phyloP scores from a whole-genome alignment of 2,329 filamentous ascomycete species.

The Fusarium pininemorale region DNA sequence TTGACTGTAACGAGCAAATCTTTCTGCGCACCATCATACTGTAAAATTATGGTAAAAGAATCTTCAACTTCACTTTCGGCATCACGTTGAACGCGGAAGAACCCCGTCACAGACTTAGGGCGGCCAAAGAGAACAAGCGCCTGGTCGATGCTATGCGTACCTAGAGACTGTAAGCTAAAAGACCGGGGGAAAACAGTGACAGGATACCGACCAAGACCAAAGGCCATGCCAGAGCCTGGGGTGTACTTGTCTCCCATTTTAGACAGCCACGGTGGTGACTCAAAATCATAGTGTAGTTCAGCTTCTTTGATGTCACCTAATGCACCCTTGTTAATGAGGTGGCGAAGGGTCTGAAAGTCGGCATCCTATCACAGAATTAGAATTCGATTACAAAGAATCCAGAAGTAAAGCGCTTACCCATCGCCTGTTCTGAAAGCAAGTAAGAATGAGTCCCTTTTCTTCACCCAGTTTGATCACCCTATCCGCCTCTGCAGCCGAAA shows the following conservation, averaged over 20 bases:
- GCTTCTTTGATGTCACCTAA: slow-evolving; percentile 69
- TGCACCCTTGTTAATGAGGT: slow-evolving; percentile 19
- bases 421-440: slow-evolving; percentile 38
- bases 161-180: not conserved
- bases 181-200: rapidly evolving
- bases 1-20: slow-evolving; percentile 37
- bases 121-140: slow-evolving; percentile 24
- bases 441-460: slow-evolving; percentile 29
- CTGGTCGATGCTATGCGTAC: slow-evolving; percentile 38
- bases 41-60: slow-evolving; percentile 65
- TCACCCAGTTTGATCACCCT: slow-evolving; percentile 26
- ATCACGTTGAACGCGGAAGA: slow-evolving; percentile 32
- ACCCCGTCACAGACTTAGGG: slow-evolving; percentile 34
- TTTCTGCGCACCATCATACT: slow-evolving; percentile 58
- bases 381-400: rapidly evolving
- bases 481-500: slow-evolving; percentile 29
- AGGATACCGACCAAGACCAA: slow-evolving; percentile 48
- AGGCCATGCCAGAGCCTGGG: slow-evolving; percentile 53
- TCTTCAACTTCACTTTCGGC: slow-evolving; percentile 52
- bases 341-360: slow-evolving; percentile 30
- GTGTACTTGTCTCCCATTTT: slow-evolving; percentile 45
- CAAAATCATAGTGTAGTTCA: slow-evolving; percentile 72
- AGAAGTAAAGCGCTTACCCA: not conserved
- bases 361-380: slow-evolving; percentile 18
- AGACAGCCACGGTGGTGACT: slow-evolving; percentile 51